A percentile compares a stretch with the other conserved stretches of the same genome.
Conservation (phyloP, 2,329 filamentous ascomycete genomes). For the Byssothecium circinans region DNA sequence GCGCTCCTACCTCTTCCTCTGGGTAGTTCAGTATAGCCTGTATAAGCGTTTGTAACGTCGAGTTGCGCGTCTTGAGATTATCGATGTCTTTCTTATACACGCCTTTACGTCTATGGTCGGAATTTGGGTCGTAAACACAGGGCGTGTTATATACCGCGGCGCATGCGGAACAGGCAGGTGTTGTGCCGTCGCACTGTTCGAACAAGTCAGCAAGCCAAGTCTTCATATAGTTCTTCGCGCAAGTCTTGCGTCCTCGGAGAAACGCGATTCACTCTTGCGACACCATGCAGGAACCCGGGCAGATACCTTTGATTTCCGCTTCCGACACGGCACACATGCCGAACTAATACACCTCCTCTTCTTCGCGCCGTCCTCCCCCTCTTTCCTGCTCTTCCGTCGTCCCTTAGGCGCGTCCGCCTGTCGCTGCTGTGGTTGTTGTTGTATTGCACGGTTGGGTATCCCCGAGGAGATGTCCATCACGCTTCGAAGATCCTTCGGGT, state of each 20-base stretch:
- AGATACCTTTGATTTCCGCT: conserved; percentile 45
- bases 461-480: conserved; percentile 12
- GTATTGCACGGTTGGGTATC: conserved; percentile 15
- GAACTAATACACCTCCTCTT: conserved; percentile 48
- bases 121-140: conserved; percentile 94
- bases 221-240: background rate
- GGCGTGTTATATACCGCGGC: conserved; percentile 87
- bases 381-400: conserved; percentile 38
- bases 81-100: conserved; percentile 95
- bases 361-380: conserved; percentile 42
- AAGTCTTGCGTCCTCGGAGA: no score
- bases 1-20: conserved; percentile 78
- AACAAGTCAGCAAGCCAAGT: conserved; percentile 1
- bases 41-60: conserved; percentile 87
- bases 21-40: conserved; percentile 89
- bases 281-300: no score
- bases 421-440: conserved; percentile 4
- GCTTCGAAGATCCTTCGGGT: conserved; percentile 6
- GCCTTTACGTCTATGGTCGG: conserved; percentile 92
- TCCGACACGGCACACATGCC: conserved; percentile 45
- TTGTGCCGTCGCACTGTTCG: conserved; percentile 77
- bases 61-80: conserved; percentile 80
- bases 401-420: conserved; percentile 30
- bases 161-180: conserved; percentile 93
- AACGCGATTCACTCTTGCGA: no score